Base-by-base conservation (phyloP, 2,329 filamentous ascomycete genomes). In the Cladosporium sp. region DNA sequence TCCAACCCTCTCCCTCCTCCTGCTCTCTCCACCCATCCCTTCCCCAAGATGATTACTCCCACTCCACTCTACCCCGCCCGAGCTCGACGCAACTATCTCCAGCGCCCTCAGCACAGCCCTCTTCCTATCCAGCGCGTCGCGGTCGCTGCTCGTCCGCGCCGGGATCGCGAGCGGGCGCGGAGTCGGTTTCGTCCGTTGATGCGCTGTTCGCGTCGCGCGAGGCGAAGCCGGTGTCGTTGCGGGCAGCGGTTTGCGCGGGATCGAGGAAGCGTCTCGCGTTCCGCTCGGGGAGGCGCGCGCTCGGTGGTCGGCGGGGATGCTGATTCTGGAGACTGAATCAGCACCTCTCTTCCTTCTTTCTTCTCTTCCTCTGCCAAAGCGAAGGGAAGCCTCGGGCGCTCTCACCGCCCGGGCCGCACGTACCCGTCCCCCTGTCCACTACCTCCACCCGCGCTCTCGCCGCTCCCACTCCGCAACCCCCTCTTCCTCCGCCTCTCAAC, bases 361-460 rank as follows among this genome's bases (percentile, higher is more conserved):
- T 37, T 19, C 8, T n/a, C 43, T 28, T 46, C 43, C 14, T n/a
- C 16, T 18, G 7, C 18, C 19, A 19, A 13, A 18, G 22, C 28
- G 7, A 41, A 34, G 13, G 8, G 19, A 43, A 11, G 19, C 28
- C 41, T 9, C 49, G 16, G 38, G 13, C 31, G 22, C 42, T 34
- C 16, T 19, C 33, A 46, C 43, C 51, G 41, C 3, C 16, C 16
- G 48, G 22, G 54, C 51, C 61, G 49, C 31, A 64, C 62, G 54
- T 64, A 66, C 58, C 61, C 61, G 58, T 65, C 61, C 48, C 59
- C n/a, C n/a, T n/a, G n/a, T n/a, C n/a, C n/a, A n/a, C n/a, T n/a
- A n/a, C n/a, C n/a, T n/a, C n/a, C n/a, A n/a, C n/a, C n/a, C n/a
- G n/a, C n/a, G 32, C 55, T 57, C 13, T 59, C 52, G 43, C 61